phyloP scores from a whole-genome alignment of 139 green algal species.

The Chlamydomonas eustigma region DNA sequence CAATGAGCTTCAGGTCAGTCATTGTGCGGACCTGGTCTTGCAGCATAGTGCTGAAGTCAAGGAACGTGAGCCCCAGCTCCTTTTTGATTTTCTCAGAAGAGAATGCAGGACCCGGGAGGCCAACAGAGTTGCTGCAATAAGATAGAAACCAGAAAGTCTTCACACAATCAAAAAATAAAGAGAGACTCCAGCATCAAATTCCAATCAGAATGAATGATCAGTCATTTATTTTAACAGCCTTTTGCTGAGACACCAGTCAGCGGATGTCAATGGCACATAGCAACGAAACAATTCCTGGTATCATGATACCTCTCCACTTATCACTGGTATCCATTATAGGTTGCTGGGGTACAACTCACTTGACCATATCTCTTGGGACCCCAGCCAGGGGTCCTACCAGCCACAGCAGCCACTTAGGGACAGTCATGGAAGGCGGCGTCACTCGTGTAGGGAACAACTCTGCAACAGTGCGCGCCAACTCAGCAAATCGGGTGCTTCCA shows the following conservation, averaged over 20 bases:
- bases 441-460: not conserved
- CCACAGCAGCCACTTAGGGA: slow-evolving; percentile 19
- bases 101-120: not conserved
- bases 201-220: too few species aligned
- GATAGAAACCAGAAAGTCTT: too few species aligned
- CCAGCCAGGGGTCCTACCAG: slow-evolving; percentile 7
- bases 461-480: not conserved
- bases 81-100: not conserved
- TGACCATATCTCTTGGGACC: slow-evolving; percentile 1
- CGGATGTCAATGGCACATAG: too few species aligned
- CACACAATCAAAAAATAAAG: too few species aligned
- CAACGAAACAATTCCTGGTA: too few species aligned
- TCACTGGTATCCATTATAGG: too few species aligned
- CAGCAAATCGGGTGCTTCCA: not conserved
- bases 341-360: slow-evolving; percentile 9
- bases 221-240: too few species aligned
- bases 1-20: not conserved
- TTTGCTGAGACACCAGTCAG: too few species aligned
- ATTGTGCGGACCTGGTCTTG: not conserved
- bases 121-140: not conserved
- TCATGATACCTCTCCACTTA: too few species aligned
- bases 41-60: not conserved
- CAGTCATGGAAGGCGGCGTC: not conserved
- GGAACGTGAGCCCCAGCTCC: not conserved
- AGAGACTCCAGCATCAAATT: too few species aligned